Percentiles rank a stretch among this genome's conserved stretches.
Evolutionary conservation across 192 early-diverging fungal genomes (phyloP).

Genomic region (Phycomyces blakesleeanus): DNA sequence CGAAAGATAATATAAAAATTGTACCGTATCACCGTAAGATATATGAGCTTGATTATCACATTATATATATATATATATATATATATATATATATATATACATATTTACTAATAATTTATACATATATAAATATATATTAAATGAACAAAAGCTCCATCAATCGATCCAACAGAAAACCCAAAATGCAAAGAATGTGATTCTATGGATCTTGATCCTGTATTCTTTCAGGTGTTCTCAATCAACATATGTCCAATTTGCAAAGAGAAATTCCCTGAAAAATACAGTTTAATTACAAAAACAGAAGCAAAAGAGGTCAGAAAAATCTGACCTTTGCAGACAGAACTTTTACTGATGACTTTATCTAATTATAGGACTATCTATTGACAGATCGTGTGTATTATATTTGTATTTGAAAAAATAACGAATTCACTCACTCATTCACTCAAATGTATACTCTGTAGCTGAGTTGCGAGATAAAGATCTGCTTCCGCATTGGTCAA

Average conservation of each 20-base stretch:
- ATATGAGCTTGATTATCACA: slow-evolving; percentile 3
- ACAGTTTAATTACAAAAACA: slow-evolving; percentile 93
- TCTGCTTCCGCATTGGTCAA: slow-evolving; percentile 77
- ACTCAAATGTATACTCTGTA: no score
- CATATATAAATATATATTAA: background rate
- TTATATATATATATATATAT: slow-evolving; percentile 18
- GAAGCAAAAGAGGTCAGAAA: slow-evolving; percentile 73
- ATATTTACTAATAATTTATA: slow-evolving; percentile 13
- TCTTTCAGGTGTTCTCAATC: slow-evolving; percentile 68
- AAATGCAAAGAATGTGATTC: slow-evolving; percentile 82
- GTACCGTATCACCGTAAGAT: slow-evolving; percentile 47
- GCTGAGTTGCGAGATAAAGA: slow-evolving; percentile 80
- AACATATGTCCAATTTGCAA: slow-evolving; percentile 76
- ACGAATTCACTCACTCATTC: background rate
- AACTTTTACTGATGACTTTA: background rate
- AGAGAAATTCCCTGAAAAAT: slow-evolving; percentile 76
- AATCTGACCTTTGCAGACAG: background rate
- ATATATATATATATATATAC: slow-evolving; percentile 6
- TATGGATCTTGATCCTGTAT: slow-evolving; percentile 76
- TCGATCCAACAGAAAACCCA: slow-evolving; percentile 53
- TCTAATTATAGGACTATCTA: slow-evolving; percentile 73
- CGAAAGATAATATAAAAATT: slow-evolving; percentile 34
- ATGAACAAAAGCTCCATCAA: slow-evolving; percentile 37
- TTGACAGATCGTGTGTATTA: slow-evolving; percentile 76
- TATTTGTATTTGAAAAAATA: background rate